These are phyloP conservation scores for Carex parvula DNA, from an alignment of 176 grass and related monocot species.

Conservation along the genomic window DNA sequence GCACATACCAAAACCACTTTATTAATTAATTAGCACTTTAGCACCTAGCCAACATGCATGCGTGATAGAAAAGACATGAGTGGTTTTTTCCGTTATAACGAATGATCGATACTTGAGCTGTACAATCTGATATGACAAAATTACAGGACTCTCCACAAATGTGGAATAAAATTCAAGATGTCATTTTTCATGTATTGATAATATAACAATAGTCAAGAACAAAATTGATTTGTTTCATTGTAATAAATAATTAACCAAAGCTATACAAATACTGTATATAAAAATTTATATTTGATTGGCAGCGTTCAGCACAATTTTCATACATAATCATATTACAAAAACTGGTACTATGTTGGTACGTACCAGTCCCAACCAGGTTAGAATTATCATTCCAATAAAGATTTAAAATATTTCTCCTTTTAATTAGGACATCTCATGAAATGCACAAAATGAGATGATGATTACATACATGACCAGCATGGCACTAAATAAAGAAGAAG, in stretches of 20 bases:
- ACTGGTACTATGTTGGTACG: not conserved
- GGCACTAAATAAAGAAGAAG: too few species aligned
- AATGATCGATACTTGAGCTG: not conserved
- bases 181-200: not conserved
- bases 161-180: not conserved
- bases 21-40: not conserved
- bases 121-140: slow-evolving; percentile 20
- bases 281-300: not conserved
- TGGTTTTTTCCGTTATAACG: not conserved
- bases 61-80: not conserved
- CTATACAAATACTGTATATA: not conserved
- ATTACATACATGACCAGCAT: too few species aligned
- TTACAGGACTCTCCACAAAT: not conserved
- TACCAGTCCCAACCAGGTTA: not conserved
- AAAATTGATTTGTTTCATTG: not conserved
- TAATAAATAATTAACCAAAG: not conserved
- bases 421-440: not conserved
- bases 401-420: slow-evolving; percentile 7
- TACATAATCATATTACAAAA: not conserved
- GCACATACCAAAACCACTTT: not conserved
- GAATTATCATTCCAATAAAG: not conserved
- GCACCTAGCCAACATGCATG: not conserved
- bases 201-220: not conserved
- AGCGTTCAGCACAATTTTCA: not conserved
- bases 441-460: not conserved